Percentiles rank a stretch among this genome's conserved stretches.
Conservation (phyloP, 306 rosid genomes). For the Citrullus amarus region DNA sequence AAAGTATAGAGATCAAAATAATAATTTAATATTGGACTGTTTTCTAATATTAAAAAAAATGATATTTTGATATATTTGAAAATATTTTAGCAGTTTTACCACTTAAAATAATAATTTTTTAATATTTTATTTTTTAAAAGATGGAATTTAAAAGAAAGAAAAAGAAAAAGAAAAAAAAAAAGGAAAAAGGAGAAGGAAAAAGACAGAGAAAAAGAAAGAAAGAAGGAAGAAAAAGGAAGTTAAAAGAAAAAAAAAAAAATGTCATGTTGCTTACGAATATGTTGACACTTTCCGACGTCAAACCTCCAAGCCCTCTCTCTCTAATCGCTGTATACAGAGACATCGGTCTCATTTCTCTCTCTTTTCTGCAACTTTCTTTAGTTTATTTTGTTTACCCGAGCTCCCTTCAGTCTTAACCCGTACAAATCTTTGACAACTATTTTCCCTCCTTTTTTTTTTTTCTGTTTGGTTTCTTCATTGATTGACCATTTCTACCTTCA, state of each 20-base stretch:
- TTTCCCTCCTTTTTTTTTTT: neutral
- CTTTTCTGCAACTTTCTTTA: neutral
- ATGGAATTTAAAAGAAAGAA: neutral
- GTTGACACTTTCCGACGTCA: conserved; percentile 18
- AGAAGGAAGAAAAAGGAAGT: neutral
- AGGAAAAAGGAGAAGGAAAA: neutral
- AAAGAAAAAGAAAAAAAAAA: neutral
- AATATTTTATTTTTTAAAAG: too few relatives aligned
- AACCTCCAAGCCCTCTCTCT: conserved; percentile 24
- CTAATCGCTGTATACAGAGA: conserved; percentile 10
- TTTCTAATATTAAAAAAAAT: too few relatives aligned
- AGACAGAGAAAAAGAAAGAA: neutral
- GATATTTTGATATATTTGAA: too few relatives aligned
- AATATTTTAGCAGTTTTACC: too few relatives aligned
- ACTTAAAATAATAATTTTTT: too few relatives aligned
- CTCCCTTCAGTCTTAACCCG: conserved; percentile 37
- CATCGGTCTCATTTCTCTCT: neutral
- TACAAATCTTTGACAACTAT: neutral
- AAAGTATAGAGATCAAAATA: too few relatives aligned
- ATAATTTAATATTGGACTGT: too few relatives aligned
- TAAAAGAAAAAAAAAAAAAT: too few relatives aligned
- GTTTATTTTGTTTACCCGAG: conserved; percentile 2
- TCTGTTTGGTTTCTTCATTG: neutral
- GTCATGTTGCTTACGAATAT: neutral
- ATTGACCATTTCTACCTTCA: neutral